Base-by-base conservation (phyloP, 148 eudicot species). In the Limonium bicolor region DNA sequence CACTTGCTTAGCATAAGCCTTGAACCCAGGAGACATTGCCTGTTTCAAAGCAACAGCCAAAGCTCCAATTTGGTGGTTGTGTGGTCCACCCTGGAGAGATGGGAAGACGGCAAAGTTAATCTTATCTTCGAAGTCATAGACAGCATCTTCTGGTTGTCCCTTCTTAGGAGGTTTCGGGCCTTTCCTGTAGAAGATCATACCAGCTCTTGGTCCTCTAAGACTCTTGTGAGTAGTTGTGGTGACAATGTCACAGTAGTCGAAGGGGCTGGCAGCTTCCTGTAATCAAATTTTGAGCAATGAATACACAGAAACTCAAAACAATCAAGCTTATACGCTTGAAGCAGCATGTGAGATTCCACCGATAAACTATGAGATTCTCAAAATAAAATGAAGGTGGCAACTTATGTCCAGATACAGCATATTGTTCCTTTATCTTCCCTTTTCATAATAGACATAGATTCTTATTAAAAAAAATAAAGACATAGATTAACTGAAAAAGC, bases 61-160 rank as follows among this genome's bases (percentile, higher is more conserved):
- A 45, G 96, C 94, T 54, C 92, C 96, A 20, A 83, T 88, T 54
- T 88, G 96, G 66, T 88, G 96, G 45, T 88, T 88, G 75, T 88
- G 96, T 6, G 96, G 96, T 52, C 96, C 96, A 41, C 94, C 96
- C 73, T 88, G 96, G 21, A 88, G 85, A 18, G 94, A 66, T 1
- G 96, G 96, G 73, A 88, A 88, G 47, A 88, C 96, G 1, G 96
- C 86, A 70, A 88, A 88, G 68, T 88, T 88, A 78, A 88, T 72
- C 57, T 62, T 70, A 70, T 88, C 96, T 64, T 83, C 94, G 44
- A 73, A 88, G 62, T 88, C 96, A 36, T 88, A 88, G 24, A 69
- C 83, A 3, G 96, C 83, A 59, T 41, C 83, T 59, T 87, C 96
- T 14, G 96, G 90, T 54, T 83, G 94, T 32, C 96, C 96, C 64